Conservation (phyloP, 148 eudicot species). For the Simmondsia chinensis region DNA sequence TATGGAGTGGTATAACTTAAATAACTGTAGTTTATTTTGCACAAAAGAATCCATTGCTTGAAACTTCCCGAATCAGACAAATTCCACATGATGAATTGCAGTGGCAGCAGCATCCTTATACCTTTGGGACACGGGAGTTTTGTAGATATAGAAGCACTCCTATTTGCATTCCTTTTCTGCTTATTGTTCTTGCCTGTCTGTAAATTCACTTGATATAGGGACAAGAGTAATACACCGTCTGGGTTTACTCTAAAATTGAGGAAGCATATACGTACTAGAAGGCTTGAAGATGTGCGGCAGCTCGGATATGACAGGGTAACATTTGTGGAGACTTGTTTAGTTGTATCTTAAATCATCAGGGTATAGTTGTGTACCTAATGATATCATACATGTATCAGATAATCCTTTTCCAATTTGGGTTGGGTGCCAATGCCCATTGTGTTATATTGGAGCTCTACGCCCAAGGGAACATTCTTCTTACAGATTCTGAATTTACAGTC, state of each 20-base stretch:
- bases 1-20: too few species aligned
- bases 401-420: slow-evolving; percentile 86
- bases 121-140: too few species aligned
- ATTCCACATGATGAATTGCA: too few species aligned
- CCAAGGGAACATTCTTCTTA: slow-evolving; percentile 90
- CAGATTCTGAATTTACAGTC: slow-evolving; percentile 77
- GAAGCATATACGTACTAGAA: slow-evolving; percentile 93
- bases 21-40: too few species aligned
- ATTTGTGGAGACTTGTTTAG: slow-evolving; percentile 1
- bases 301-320: slow-evolving; percentile 94
- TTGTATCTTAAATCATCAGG: neutral
- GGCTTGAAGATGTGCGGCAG: slow-evolving; percentile 96
- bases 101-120: too few species aligned
- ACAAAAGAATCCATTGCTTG: too few species aligned
- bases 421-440: slow-evolving; percentile 79
- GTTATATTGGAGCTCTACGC: slow-evolving; percentile 91
- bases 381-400: slow-evolving; percentile 35
- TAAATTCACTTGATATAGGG: too few species aligned
- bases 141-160: too few species aligned
- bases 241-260: slow-evolving; percentile 91
- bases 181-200: too few species aligned
- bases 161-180: too few species aligned
- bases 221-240: slow-evolving; percentile 96
- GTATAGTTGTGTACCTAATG: neutral
- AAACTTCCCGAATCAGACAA: too few species aligned